These are phyloP conservation scores for Gyrodon lividus DNA, from an alignment of 768 basidiomycete species.

Conservation along the genomic window DNA sequence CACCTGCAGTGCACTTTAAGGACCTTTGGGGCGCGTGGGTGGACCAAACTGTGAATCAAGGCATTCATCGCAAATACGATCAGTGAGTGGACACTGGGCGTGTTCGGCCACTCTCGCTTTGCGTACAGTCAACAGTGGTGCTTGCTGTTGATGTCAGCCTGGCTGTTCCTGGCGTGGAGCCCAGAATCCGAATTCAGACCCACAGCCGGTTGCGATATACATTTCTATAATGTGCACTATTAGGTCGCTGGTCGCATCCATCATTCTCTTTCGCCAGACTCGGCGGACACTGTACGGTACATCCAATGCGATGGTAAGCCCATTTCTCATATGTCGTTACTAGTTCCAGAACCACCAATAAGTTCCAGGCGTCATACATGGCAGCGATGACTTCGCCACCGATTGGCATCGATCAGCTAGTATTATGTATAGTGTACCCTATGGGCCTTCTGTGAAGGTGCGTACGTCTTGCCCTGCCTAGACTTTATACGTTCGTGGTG, in stretches of 20 bases:
- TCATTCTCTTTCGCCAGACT: constrained; percentile 38
- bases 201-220: constrained; percentile 31
- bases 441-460: too few relatives aligned
- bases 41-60: constrained; percentile 39
- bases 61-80: constrained; percentile 41
- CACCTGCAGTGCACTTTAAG: constrained; percentile 44
- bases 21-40: constrained; percentile 44
- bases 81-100: constrained; percentile 46
- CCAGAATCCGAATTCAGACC: not conserved
- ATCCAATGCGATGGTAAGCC: too few relatives aligned
- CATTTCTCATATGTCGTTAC: too few relatives aligned
- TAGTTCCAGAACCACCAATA: too few relatives aligned
- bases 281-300: constrained; percentile 24
- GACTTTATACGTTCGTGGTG: too few relatives aligned
- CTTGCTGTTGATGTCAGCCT: constrained; percentile 53
- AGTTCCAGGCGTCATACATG: too few relatives aligned
- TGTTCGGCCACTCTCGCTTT: constrained; percentile 36
- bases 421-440: too few relatives aligned
- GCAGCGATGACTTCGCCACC: too few relatives aligned
- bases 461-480: too few relatives aligned
- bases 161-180: constrained; percentile 43
- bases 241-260: constrained; percentile 34
- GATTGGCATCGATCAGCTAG: too few relatives aligned
- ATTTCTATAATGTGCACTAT: constrained; percentile 37
- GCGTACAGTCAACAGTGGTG: constrained; percentile 48